phyloP scores from a whole-genome alignment of 2,329 filamentous ascomycete species.

The Pezicula radicicola region DNA sequence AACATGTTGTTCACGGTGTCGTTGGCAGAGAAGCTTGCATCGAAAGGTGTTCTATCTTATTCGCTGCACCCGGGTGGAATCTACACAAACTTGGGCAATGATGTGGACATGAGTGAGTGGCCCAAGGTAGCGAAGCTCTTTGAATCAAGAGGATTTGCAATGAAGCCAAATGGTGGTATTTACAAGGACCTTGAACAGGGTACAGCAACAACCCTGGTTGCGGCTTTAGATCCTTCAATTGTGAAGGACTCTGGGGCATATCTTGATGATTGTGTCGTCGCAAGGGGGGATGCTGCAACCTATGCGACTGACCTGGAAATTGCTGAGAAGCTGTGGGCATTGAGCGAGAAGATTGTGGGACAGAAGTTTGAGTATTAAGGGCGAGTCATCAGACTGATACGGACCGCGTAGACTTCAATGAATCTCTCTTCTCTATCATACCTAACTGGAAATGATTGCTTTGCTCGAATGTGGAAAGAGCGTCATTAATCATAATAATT shows the following conservation, averaged over 20 bases:
- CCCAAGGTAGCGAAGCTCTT: neutral
- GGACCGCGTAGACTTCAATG: too few relatives aligned
- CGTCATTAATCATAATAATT: too few relatives aligned
- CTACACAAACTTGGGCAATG: neutral
- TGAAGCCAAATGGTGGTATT: neutral
- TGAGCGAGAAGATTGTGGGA: conserved; percentile 15
- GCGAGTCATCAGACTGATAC: too few relatives aligned
- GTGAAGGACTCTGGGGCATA: conserved; percentile 7
- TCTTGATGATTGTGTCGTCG: conserved; percentile 10
- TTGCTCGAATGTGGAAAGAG: too few relatives aligned
- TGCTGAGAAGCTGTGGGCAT: conserved; percentile 12
- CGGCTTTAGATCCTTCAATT: neutral
- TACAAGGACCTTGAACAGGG: neutral
- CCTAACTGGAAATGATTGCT: too few relatives aligned
- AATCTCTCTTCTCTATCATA: too few relatives aligned
- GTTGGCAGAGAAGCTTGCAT: conserved; percentile 22
- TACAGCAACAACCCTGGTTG: neutral
- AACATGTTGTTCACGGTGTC: conserved; percentile 37
- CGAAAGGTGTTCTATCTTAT: conserved; percentile 21
- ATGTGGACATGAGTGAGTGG: neutral
- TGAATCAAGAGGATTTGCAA: neutral
- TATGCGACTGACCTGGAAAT: conserved; percentile 3
- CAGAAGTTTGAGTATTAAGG: conserved; percentile 11
- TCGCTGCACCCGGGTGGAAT: conserved; percentile 26
- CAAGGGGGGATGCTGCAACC: neutral